Percentiles rank a stretch among this genome's conserved stretches.
Evolutionary conservation across 768 basidiomycete species (phyloP).

Genomic region (Coprinopsis strossmayeri): DNA sequence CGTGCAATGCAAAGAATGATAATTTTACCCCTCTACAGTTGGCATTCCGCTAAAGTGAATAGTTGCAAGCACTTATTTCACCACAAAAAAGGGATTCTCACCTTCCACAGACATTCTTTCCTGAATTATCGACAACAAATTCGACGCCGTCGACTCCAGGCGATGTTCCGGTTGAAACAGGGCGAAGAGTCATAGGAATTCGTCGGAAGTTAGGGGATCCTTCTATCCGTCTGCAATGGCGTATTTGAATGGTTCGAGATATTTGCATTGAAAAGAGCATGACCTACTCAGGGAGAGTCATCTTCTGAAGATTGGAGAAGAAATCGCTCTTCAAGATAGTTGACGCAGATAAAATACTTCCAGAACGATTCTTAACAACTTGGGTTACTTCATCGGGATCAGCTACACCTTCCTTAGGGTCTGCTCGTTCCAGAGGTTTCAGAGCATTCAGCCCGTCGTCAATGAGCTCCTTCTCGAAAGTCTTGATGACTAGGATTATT

Average conservation of each 20-base stretch:
- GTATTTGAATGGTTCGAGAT: background rate
- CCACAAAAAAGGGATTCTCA: conserved; percentile 20
- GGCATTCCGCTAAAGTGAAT: conserved; percentile 76
- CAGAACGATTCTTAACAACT: conserved; percentile 78
- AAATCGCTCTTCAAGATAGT: conserved; percentile 96
- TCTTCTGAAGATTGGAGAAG: conserved; percentile 92
- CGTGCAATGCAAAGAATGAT: background rate
- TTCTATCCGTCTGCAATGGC: conserved; percentile 67
- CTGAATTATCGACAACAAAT: conserved; percentile 31
- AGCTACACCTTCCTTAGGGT: conserved; percentile 60
- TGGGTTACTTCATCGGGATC: conserved; percentile 88
- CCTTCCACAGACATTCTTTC: conserved; percentile 77
- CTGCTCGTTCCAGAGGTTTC: conserved; percentile 73
- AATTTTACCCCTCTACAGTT: conserved; percentile 71
- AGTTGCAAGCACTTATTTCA: background rate
- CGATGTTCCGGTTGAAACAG: conserved; percentile 20
- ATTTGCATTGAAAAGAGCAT: too few species aligned
- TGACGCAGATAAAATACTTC: conserved; percentile 81
- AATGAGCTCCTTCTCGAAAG: conserved; percentile 86
- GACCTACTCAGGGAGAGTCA: conserved; percentile 86
- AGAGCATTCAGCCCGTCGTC: conserved; percentile 73
- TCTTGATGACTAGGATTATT: conserved; percentile 69
- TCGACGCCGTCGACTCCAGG: conserved; percentile 26
- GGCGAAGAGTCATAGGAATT: conserved; percentile 56
- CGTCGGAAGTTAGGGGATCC: conserved; percentile 93